Base-by-base conservation (phyloP, 768 basidiomycete genomes). In the Sporobolomyces phaffii region DNA sequence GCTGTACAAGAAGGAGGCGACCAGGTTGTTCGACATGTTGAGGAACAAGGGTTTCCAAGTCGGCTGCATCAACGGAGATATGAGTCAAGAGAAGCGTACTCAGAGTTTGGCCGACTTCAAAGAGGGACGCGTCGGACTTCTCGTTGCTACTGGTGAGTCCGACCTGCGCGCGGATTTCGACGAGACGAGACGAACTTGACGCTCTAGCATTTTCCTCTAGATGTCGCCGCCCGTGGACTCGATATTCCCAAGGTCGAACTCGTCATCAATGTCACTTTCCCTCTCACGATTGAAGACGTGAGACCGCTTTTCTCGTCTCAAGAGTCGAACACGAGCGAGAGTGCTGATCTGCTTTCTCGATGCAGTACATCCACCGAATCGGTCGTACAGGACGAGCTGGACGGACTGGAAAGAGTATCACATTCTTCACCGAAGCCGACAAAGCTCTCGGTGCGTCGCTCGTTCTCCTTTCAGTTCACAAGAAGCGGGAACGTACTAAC, bases 171-270 rank as follows among this genome's bases (percentile, higher is more conserved):
- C n/a, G n/a, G n/a, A n/a, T 53, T 28, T 40, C 10, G 1, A 22
- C 5, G 13, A 38, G 7, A 5, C 44, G 10, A 10, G 11, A 11
- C 5, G 15, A 0, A 14, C 48, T 49, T 15, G 26, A 26, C 24
- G 3, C 34, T 33, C 28, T 6, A 14, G 6, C 28, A 17, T 48
- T 22, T 18, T 24, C 14, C 3, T 3, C 6, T 91, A 28, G 96
- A 99, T 77, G 96, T 99, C 13, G 96, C 96, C 9, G 92, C 96
- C 50, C 85, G 96, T 59, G 96, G 96, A 13, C 80, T 99, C 70
- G 96, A 99, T 80, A 98, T 99, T 74, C 93, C 96, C 3, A 87
- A 94, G 75, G 96, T 99, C 34, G 89, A 85, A 29, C 84, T 87
- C 29, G 96, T 99, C 51, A 85, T 98, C 77, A 73, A 73, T 70